Base-by-base conservation (phyloP, 73 alveolate genomes). In the Stentor roeselii region DNA sequence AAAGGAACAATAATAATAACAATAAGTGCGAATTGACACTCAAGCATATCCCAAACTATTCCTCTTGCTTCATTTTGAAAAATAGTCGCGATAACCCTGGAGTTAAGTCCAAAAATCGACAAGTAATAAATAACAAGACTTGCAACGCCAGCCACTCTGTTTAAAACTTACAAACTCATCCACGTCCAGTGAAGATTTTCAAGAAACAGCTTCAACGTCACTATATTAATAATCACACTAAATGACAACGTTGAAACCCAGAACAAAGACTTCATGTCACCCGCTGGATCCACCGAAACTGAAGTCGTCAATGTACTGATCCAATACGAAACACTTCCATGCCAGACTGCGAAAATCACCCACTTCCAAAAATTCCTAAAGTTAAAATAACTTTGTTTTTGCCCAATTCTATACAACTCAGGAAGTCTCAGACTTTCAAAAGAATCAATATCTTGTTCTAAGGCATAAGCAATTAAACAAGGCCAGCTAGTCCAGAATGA, bases 401-500 rank as follows among this genome's bases (percentile, higher is more conserved):
- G 93, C 3, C 99, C 99, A 21, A 95, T 96, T 77, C 88, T 90
- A 84, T 93, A 95, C 31, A 91, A 86, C 35, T 83, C 60, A 0
- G 99, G 98, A 84, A 83, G 91, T 87, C 84, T 77, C 75, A 84
- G 85, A 27, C 94, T 87, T 42, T 82, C 82, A 77, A 60, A 67
- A 36, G 86, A 87, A 42, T 89, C 92, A 84, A 92, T 92, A 89
- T 95, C 99, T 83, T 87, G 90, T 83, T 95, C 99, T 59, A 92
- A 87, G 37, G 91, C 78, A 86, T 87, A 92, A 27, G 96, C 87
- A 86, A 95, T 91, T 3, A 95, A 86, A 82, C 99, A 95, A 75
- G 94, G 93, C 98, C 98, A 95, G 38, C 93, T 78, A 21, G 99
- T 97, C 86, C 95, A 97, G 42, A 97, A 86, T 42, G 98, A 95